Base-by-base conservation (phyloP, 208 protist species). In the Wallacemonas sp. region DNA sequence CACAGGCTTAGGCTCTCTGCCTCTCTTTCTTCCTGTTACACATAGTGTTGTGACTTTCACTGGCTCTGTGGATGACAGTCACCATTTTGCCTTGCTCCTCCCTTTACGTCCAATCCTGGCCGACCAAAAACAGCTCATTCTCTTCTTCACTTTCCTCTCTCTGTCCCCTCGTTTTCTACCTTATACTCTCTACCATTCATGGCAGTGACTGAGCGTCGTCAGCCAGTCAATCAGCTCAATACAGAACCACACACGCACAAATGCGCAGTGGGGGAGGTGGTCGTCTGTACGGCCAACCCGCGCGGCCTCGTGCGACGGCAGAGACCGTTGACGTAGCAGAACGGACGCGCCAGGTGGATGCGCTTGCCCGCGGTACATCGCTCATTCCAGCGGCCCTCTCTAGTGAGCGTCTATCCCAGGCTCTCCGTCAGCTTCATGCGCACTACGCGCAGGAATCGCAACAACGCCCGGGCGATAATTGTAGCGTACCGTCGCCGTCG, bases 371-470 rank as follows among this genome's bases (percentile, higher is more conserved):
- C 16, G 54, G 56, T 23, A 65, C 65, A 9, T 88, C 82, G 26
- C 65, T 74, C 11, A 58, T 84, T 3, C 82, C 78, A 27, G 58
- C 74, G 3, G 58, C 78, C 3, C 72, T 67, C 34, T 54, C 72
- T 8, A 44, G 75, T 6, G 55, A 74, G 11, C 26, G 72, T n/a
- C 62, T 88, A 0, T 34, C 66, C 3, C 36, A 33, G 27, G 39
- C 74, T 17, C 58, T 80, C 23, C 34, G 23, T 11, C 52, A 58
- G 23, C 52, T 58, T 33, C 63, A 67, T 19, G 24, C 38, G 1
- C 57, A 58, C 19, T 52, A 66, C 33, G 21, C 29, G 0, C 6
- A 52, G 8, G 34, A 52, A 34, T 5, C 32, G 36, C 26, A 23
- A 24, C 14, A 61, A 8, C 9, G 32, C 39, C 68, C 26, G 60